Percentiles rank a stretch among this genome's conserved stretches.
Evolutionary conservation across 176 grass and related monocot species (phyloP).

Genomic region (Ensete ventricosum): DNA sequence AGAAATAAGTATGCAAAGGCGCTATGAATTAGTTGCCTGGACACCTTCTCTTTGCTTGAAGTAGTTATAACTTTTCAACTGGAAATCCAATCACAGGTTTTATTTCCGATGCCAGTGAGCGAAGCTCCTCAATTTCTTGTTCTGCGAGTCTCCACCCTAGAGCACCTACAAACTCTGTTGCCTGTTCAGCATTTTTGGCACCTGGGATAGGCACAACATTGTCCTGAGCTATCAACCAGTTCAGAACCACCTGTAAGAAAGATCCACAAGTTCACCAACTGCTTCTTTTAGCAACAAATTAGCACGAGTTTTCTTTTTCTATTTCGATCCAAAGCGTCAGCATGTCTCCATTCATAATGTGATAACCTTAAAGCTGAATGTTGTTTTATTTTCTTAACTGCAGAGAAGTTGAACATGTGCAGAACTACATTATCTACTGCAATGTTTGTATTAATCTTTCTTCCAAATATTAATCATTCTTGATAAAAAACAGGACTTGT

Average conservation of each 20-base stretch:
- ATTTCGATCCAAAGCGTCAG: too few species aligned
- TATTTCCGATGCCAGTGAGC: conserved; percentile 34
- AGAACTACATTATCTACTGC: too few species aligned
- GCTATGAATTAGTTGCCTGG: neutral
- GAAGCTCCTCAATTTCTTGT: conserved; percentile 49
- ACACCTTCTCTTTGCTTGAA: neutral
- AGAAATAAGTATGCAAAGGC: neutral
- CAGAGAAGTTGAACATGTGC: too few species aligned
- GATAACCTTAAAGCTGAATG: too few species aligned
- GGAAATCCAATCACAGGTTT: conserved; percentile 55
- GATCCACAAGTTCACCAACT: neutral
- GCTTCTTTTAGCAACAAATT: neutral
- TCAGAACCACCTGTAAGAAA: conserved; percentile 58
- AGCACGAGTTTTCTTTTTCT: neutral
- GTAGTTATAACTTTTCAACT: conserved; percentile 47
- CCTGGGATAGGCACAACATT: conserved; percentile 90
- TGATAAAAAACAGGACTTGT: neutral
- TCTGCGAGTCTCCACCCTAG: conserved; percentile 44
- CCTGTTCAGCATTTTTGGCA: conserved; percentile 70
- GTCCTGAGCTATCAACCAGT: conserved; percentile 83
- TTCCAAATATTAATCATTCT: neutral
- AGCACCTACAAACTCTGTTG: conserved; percentile 46
- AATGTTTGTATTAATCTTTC: neutral
- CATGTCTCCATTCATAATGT: too few species aligned
- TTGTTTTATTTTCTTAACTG: too few species aligned